Percentiles rank a stretch among this genome's conserved stretches.
Conservation (phyloP, 2,329 filamentous ascomycete genomes). For the Xylariaceae sp. region DNA sequence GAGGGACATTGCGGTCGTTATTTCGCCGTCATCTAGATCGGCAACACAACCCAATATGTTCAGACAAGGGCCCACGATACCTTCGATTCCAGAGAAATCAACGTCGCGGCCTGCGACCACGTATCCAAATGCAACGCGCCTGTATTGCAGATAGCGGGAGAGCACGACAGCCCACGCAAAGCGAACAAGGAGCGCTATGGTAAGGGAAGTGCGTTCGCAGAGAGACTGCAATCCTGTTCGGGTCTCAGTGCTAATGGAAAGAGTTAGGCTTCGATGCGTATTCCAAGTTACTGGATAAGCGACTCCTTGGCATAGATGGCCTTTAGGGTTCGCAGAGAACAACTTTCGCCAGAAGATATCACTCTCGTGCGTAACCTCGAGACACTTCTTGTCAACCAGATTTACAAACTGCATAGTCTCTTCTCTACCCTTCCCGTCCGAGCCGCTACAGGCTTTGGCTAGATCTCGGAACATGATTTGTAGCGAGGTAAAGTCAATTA, state of each 20-base stretch:
- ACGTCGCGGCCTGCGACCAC: background rate
- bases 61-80: background rate
- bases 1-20: background rate
- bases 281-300: background rate
- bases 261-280: background rate
- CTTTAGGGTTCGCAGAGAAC: background rate
- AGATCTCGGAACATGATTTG: background rate
- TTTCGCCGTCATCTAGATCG: background rate
- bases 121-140: background rate
- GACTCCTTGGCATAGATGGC: background rate
- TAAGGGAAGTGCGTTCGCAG: background rate
- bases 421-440: background rate
- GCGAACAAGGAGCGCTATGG: background rate
- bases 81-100: background rate
- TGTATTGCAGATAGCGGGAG: background rate
- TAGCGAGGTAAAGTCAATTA: background rate
- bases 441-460: background rate
- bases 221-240: background rate
- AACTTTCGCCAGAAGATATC: background rate
- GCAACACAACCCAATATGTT: background rate
- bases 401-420: background rate
- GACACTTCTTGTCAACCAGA: background rate
- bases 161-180: background rate
- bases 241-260: background rate
- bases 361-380: background rate